Evolutionary conservation across 2,329 filamentous ascomycete species (phyloP), one percentile per base, ranked within the genome.

Genomic region (Cryphonectria japonica): DNA sequence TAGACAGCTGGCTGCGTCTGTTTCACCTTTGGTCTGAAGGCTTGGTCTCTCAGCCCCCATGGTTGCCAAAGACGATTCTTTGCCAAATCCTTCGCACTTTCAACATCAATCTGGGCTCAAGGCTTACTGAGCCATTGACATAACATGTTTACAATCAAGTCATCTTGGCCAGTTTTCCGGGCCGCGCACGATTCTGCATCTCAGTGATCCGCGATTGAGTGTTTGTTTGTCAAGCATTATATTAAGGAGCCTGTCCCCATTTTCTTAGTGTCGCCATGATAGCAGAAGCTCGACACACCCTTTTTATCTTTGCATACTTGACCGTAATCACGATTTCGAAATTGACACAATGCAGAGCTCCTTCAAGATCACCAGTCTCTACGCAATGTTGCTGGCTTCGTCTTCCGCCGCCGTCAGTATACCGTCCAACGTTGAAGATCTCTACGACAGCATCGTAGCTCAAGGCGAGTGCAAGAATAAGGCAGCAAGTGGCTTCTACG

Each of bases 401-500:
- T 32, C 54, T 29, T 32, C 54, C 1, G 54, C 54, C 13, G 29
- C 54, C 14, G 14, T 59, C 54, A 59, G 26, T 14, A 59, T 59
- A 34, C 54, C 54, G 14, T 29, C 54, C 29, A 59, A 59, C 14
- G 54, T 59, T 34, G 29, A 59, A 19, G 19, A 13, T 59, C 54
- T 59, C 54, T 59, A 59, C 26, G 54, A 59, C 2, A 32, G 54
- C 54, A 59, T 59, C 14, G 29, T 59, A 5, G 13, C 29, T 6
- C 54, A 59, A 34, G 54, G 54, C 29, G 54, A 59, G 13, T 59
- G 59, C 46, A 62, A 52, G 34, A 50, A 67, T 52, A 43, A 52
- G 41, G 50, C 68, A 7, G 43, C 29, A 54, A 39, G 16, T 46
- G 43, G 26, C 59, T 63, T 60, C 64, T 68, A 29, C 52, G 29